Conservation (phyloP, 345 rosid species). For the Citrus glauca region DNA sequence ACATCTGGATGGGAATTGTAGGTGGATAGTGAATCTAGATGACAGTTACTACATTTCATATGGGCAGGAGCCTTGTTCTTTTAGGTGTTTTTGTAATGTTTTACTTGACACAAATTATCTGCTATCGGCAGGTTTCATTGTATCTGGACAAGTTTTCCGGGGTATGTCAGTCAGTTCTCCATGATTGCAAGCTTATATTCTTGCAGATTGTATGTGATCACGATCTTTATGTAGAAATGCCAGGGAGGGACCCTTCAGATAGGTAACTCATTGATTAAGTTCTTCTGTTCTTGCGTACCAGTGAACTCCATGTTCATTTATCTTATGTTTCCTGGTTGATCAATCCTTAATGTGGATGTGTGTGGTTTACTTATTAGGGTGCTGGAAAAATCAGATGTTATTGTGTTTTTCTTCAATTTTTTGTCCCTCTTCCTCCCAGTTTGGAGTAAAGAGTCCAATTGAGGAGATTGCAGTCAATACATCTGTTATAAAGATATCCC, state of each 20-base stretch:
- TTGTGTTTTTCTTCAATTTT: neutral
- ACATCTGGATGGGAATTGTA: neutral
- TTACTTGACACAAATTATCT: neutral
- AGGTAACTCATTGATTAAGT: constrained; percentile 43
- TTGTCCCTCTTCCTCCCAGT: neutral
- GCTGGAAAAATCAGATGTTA: neutral
- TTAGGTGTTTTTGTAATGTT: neutral
- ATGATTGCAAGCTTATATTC: constrained; percentile 96
- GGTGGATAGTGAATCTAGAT: neutral
- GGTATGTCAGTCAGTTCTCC: constrained; percentile 89
- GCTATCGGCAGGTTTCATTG: constrained; percentile 76
- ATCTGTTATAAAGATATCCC: neutral
- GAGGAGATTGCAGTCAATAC: neutral
- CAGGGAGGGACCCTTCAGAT: constrained; percentile 99
- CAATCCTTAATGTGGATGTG: neutral
- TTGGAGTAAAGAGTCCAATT: neutral
- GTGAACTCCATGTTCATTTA: neutral
- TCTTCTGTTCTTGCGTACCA: neutral
- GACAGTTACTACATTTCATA: neutral
- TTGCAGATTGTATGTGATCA: constrained; percentile 95
- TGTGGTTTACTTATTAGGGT: neutral
- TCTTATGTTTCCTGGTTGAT: neutral
- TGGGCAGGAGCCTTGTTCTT: neutral
- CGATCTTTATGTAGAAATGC: constrained; percentile 99
- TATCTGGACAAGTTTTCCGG: constrained; percentile 99